A percentile compares a stretch with the other conserved stretches of the same genome.
Evolutionary conservation across 805 yeast species (phyloP).

Genomic region (Saturnispora hagleri): DNA sequence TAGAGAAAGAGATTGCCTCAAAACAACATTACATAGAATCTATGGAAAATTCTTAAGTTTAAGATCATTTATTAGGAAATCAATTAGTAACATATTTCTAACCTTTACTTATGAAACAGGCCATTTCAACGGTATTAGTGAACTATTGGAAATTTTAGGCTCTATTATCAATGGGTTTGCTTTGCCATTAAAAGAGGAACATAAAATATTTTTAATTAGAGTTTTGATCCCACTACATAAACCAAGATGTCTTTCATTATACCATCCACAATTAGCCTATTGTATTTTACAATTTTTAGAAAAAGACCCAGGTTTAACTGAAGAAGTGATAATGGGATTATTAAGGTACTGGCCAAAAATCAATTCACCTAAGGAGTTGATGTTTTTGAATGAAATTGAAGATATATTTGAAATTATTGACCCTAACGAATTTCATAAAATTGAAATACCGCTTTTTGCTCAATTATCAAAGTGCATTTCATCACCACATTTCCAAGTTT

Average conservation of each 20-base stretch:
- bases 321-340: conserved; percentile 92
- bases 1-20: conserved; percentile 88
- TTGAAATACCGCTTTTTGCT: conserved; percentile 87
- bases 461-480: conserved; percentile 91
- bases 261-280: conserved; percentile 95
- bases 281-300: conserved; percentile 95
- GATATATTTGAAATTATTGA: conserved; percentile 96
- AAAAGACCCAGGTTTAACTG: conserved; percentile 85
- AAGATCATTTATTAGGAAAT: conserved; percentile 83
- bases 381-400: conserved; percentile 93
- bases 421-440: conserved; percentile 82
- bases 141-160: conserved; percentile 87
- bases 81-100: conserved; percentile 84
- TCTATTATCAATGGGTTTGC: conserved; percentile 97
- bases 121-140: conserved; percentile 92
- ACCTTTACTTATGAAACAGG: conserved; percentile 94
- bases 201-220: conserved; percentile 78
- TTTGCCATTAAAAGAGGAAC: conserved; percentile 93
- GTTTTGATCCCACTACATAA: conserved; percentile 90
- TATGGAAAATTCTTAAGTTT: conserved; percentile 90
- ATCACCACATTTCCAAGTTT: conserved; percentile 94
- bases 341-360: conserved; percentile 95
- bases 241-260: conserved; percentile 76
- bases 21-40: conserved; percentile 90
- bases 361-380: conserved; percentile 88